Evolutionary conservation across 257 asterid species (phyloP).

Genomic region (Petrea volubilis): DNA sequence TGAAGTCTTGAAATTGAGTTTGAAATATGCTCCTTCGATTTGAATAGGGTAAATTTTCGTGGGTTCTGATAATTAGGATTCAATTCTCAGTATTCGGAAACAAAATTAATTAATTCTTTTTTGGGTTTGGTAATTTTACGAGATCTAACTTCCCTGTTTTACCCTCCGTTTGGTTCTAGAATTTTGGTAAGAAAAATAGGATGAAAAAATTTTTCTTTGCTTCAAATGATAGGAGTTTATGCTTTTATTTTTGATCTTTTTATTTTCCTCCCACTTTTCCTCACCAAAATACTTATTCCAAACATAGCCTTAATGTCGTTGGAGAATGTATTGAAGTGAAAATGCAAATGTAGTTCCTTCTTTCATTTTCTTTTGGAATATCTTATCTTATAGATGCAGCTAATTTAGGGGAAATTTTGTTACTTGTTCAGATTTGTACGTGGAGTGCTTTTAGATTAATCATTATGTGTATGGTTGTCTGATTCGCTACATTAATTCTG

Average conservation of each 20-base stretch:
- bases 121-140: not conserved
- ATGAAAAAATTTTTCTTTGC: too few species aligned
- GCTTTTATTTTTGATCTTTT: too few species aligned
- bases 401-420: not conserved
- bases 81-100: not conserved
- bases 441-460: not conserved
- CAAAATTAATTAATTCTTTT: not conserved
- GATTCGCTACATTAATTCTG: not conserved
- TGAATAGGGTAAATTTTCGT: not conserved
- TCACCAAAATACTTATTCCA: too few species aligned
- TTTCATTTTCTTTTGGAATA: not conserved
- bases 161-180: not conserved
- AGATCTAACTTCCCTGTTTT: not conserved
- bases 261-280: too few species aligned
- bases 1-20: not conserved
- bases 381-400: not conserved
- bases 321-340: not conserved
- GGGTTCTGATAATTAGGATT: not conserved
- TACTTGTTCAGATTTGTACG: not conserved
- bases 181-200: too few species aligned
- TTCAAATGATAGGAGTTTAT: too few species aligned
- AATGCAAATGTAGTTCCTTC: not conserved
- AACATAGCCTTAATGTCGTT: too few species aligned
- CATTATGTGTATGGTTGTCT: not conserved
- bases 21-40: not conserved